Conservation (phyloP, 768 basidiomycete genomes). For the Cyclocybe aegerita region DNA sequence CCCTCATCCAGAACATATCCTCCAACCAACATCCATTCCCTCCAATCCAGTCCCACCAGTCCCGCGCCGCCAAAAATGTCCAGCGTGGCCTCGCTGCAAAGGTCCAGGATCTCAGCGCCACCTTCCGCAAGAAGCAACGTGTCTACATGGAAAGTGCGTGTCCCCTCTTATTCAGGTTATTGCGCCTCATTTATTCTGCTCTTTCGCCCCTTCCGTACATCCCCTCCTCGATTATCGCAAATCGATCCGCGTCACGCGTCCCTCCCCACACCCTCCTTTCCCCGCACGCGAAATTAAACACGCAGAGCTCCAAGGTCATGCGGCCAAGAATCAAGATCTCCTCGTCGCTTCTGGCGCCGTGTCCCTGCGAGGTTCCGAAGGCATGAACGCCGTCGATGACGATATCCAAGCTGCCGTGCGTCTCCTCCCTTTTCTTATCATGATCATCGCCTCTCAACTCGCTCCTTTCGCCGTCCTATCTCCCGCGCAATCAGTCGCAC, state of each 20-base stretch:
- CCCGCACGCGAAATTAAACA: not conserved
- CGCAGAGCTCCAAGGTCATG: slow-evolving; percentile 92
- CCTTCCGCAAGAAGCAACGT: slow-evolving; percentile 96
- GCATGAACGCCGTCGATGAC: slow-evolving; percentile 83
- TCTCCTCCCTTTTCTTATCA: slow-evolving; percentile 19
- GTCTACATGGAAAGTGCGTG: slow-evolving; percentile 96
- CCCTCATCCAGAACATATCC: slow-evolving; percentile 76
- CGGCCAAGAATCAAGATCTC: slow-evolving; percentile 95
- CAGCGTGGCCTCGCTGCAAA: slow-evolving; percentile 96
- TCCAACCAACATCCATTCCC: slow-evolving; percentile 63
- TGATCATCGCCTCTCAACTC: slow-evolving; percentile 7
- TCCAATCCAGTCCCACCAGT: slow-evolving; percentile 48
- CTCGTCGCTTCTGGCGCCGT: slow-evolving; percentile 88
- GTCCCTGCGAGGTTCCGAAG: slow-evolving; percentile 78
- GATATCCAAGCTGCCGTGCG: slow-evolving; percentile 85
- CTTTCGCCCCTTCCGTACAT: slow-evolving; percentile 11
- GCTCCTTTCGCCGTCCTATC: slow-evolving; percentile 9
- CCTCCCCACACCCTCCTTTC: slow-evolving; percentile 5
- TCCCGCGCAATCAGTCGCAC: slow-evolving; percentile 24
- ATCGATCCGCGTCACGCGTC: slow-evolving; percentile 20
- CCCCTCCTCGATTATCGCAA: slow-evolving; percentile 7
- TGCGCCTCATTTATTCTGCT: slow-evolving; percentile 15
- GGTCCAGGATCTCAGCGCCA: slow-evolving; percentile 88
- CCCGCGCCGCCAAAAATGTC: slow-evolving; percentile 84
- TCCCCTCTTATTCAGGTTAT: slow-evolving; percentile 16